Evolutionary conservation across 176 grass and related monocot species (phyloP).

Genomic region (Avena eriantha): DNA sequence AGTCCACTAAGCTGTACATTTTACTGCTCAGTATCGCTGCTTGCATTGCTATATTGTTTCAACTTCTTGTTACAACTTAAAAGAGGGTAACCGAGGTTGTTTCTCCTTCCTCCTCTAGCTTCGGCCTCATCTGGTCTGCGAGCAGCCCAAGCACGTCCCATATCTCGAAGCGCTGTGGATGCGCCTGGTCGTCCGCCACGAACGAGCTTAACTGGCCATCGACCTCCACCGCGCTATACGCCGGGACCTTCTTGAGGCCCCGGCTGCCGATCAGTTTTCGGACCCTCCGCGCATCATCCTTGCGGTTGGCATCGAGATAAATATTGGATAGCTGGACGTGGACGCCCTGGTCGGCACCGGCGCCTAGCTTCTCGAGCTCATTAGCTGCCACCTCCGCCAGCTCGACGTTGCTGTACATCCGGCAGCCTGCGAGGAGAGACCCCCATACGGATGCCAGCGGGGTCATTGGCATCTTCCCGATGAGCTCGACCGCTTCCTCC

Average conservation of each 20-base stretch:
- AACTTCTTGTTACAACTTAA: neutral
- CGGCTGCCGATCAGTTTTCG: conserved; percentile 65
- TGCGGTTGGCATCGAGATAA: conserved; percentile 70
- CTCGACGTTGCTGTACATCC: conserved; percentile 62
- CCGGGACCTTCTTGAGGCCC: conserved; percentile 69
- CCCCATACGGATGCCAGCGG: conserved; percentile 74
- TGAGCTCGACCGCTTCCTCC: conserved; percentile 55
- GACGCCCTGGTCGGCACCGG: conserved; percentile 64
- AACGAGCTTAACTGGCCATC: conserved; percentile 70
- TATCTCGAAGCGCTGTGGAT: conserved; percentile 59
- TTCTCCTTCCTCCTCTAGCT: conserved; percentile 27
- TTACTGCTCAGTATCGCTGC: neutral
- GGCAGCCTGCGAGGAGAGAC: conserved; percentile 67
- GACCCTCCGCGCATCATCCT: conserved; percentile 65
- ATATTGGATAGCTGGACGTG: conserved; percentile 88
- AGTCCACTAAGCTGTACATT: no score
- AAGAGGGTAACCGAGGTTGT: neutral
- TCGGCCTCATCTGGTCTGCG: conserved; percentile 57
- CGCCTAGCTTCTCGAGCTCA: conserved; percentile 60
- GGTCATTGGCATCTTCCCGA: conserved; percentile 71
- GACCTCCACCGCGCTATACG: conserved; percentile 61
- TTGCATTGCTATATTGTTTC: neutral
- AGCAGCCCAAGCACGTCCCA: conserved; percentile 64
- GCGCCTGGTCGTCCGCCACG: conserved; percentile 69
- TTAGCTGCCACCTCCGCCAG: conserved; percentile 65